Base-by-base conservation (phyloP, 306 rosid species). In the Lithocarpus polystachyus region DNA sequence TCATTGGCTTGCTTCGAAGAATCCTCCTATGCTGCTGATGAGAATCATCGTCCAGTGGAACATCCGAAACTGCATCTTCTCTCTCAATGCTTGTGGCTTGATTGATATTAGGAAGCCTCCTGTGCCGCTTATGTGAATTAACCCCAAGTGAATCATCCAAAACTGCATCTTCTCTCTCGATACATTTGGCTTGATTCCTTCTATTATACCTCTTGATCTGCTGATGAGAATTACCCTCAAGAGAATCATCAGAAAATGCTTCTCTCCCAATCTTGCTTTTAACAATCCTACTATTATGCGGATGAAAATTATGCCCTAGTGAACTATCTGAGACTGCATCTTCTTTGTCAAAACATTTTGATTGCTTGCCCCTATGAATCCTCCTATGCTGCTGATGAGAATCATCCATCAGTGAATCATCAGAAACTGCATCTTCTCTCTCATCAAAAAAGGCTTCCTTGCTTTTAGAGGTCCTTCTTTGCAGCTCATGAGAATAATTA, bases 1-100 rank as follows among this genome's bases (percentile, higher is more conserved):
- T 91, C 20, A 87, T 79, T 71, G 55, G 94, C 85, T 88, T 90
- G 75, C 88, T 86, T 82, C 89, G 84, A 7, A 90, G 92, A 77
- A 70, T 80, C 84, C 94, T 91, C 80, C 59, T 77, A 23, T 71
- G 79, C 80, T 28, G 85, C 75, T 85, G 89, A 78, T 20, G 82
- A 84, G 90, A 78, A 64, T 79, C 68, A 78, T 81, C 82, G 37
- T 74, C 91, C 52, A 54, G 67, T 75, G 78, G 80, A 45, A 83
- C 89, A 56, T 86, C 89, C 35, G 88, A 82, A 84, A 60, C 68
- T 37, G 77, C 59, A 54, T 86, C 69, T 74, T 89, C 94, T 72
- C 84, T 86, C 51, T 81, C 94, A 28, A 79, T 29, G 79, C 79
- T 57, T 85, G 82, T 83, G 75, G 89, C 86, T 67, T 76, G 88